Evolutionary conservation across 2,329 filamentous ascomycete genomes (phyloP), one percentile per base, ranked within the genome.

Genomic region (Drechslerella dactyloides): DNA sequence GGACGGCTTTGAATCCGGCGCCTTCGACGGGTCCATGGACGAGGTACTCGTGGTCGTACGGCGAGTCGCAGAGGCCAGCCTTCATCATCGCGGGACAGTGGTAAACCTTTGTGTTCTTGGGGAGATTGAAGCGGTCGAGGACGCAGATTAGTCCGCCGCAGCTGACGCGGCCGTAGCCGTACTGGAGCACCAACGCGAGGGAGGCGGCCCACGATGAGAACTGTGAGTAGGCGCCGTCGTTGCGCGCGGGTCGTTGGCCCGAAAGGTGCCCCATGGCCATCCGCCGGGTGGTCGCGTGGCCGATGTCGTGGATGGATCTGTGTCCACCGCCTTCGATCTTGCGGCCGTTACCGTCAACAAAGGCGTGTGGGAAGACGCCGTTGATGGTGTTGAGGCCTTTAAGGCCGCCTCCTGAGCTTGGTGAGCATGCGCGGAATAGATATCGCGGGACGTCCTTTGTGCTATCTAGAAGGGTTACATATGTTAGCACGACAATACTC

Each of bases 31-130:
- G 66, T 35, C 66, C 66, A 42, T 70, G 66, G 24, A 70, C 66
- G 30, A 70, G 66, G 17, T 70, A 70, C 35, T 70, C 66, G 30
- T 70, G 66, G 42, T 64, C 59, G 30, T 70, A 70, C 24, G 60
- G 55, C 40, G 59, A 60, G 60, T 64, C 66, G 46, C 66, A 70
- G 8, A 70, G 42, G 30, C 66, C 66, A 2, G 66, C 66, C 54
- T 27, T 54, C 59, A 55, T 58, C 66, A 70, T 64, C 19, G 54
- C 23, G 13, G 66, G 66, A 17, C 66, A 70, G 33, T 70, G 66
- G 19, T 70, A 70, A 15, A 70, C 66, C 17, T 48, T 70, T 15
- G 66, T 70, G 50, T 70, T 37, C 50, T 70, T 63, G 6, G 66
- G 66, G 13, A 70, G 42, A 21, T 59, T 64, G 48, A 55, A 70